Base-by-base conservation (phyloP, 805 yeast genomes). In the Ogataea dorogensis region DNA sequence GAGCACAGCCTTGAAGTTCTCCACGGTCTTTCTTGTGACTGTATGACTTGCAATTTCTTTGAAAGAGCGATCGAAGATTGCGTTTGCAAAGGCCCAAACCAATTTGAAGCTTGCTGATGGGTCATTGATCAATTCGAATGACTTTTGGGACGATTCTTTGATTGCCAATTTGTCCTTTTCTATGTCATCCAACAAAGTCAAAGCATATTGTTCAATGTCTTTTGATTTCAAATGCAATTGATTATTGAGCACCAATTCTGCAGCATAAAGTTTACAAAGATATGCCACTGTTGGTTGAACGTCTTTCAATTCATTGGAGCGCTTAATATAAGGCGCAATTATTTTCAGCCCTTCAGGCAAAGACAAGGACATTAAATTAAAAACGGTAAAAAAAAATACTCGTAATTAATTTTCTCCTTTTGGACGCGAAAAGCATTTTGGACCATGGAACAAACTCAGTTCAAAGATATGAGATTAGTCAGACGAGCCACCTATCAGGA, bases 261-360 rank as follows among this genome's bases (percentile, higher is more conserved):
- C 80, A 0, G 88, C 85, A 53, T 82, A 81, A 32, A 82, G 55
- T 57, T 68, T 70, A 59, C 93, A 83, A 58, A 74, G 84, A 59
- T 86, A 86, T 5, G 91, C 67, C 18, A 86, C 72, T 8, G 81
- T 62, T 0, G 94, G 88, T 43, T 85, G 81, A 7, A 68, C 70
- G 0, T 49, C 41, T 13, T 61, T 67, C 25, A 86, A 51, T 47
- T 87, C 95, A 7, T 56, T 58, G 14, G 86, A 67, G 6, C 89
- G 68, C 5, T 65, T 59, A 12, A 79, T 58, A 44, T 56, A 78
- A 0, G 79, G 72, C 0, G 68, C 59, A 23, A 77, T 62, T 45
- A 67, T 67, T 29, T 49, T 31, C 3, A 67, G 52, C 5, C 45
- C 40, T 10, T 52, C 61, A 36, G 67, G 70, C 5, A 50, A 46